Conservation (phyloP, 2,329 filamentous ascomycete species). For the Botrytis medusae region DNA sequence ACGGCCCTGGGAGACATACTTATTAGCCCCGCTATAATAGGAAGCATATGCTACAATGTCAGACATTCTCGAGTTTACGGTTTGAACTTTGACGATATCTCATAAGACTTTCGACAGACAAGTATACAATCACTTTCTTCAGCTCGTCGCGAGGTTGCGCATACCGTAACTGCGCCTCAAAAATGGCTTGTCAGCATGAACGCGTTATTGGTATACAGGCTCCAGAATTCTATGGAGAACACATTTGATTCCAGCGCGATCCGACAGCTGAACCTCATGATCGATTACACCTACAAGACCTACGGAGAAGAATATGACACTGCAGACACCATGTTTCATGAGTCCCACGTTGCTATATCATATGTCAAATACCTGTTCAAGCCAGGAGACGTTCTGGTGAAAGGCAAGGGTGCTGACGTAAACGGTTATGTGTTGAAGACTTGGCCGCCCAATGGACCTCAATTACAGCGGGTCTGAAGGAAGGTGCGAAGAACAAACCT, state of each 20-base stretch:
- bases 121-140: background rate
- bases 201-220: background rate
- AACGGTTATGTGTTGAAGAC: background rate
- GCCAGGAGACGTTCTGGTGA: background rate
- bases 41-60: background rate
- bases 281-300: background rate
- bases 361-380: background rate
- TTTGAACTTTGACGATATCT: background rate
- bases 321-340: background rate
- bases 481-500: background rate
- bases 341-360: background rate
- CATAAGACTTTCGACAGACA: background rate
- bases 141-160: background rate
- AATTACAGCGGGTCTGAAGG: background rate
- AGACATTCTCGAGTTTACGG: background rate
- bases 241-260: background rate
- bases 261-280: background rate
- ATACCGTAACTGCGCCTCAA: background rate
- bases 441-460: background rate
- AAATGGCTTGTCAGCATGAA: background rate
- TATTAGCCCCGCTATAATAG: background rate
- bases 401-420: background rate
- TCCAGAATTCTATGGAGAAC: background rate
- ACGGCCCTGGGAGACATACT: background rate
- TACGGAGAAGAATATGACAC: background rate